Percentiles rank a stretch among this genome's conserved stretches.
phyloP scores from a whole-genome alignment of 257 asterid species.

The Solanum boliviense region DNA sequence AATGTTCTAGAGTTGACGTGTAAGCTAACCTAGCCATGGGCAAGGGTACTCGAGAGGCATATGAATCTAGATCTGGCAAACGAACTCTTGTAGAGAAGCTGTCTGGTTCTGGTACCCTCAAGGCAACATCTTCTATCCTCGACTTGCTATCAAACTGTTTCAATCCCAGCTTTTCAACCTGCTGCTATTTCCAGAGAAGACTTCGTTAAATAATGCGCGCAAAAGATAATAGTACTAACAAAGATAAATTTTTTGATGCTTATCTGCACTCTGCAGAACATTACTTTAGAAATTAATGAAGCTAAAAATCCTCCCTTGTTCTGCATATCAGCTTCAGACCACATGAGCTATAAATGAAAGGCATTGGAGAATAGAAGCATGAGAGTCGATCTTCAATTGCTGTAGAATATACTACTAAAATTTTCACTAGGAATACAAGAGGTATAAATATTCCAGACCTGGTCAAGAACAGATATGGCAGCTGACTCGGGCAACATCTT shows the following conservation, averaged over 20 bases:
- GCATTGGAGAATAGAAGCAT: conserved; percentile 1
- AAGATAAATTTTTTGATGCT: conserved; percentile 7
- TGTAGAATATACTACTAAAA: neutral
- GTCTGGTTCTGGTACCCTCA: conserved; percentile 1
- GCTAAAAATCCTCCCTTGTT: conserved; percentile 69
- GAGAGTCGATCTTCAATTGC: neutral
- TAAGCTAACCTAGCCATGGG: conserved; percentile 10
- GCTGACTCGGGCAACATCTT: conserved; percentile 59
- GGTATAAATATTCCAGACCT: conserved; percentile 36
- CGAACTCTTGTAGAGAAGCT: conserved; percentile 9
- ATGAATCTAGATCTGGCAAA: conserved; percentile 5
- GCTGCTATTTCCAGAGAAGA: conserved; percentile 32
- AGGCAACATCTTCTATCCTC: neutral
- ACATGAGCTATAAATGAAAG: conserved; percentile 55
- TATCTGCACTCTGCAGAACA: conserved; percentile 1
- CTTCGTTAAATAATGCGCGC: neutral
- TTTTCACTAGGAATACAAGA: neutral
- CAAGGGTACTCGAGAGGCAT: conserved; percentile 5
- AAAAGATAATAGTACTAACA: neutral
- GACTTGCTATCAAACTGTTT: conserved; percentile 3
- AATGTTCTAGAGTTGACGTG: neutral
- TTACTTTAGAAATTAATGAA: conserved; percentile 70
- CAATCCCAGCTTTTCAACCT: conserved; percentile 27
- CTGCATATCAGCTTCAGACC: conserved; percentile 57
- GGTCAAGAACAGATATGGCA: conserved; percentile 85